Conservation (phyloP, 371 early-diverging fungal species). For the Mortierella sp. region DNA sequence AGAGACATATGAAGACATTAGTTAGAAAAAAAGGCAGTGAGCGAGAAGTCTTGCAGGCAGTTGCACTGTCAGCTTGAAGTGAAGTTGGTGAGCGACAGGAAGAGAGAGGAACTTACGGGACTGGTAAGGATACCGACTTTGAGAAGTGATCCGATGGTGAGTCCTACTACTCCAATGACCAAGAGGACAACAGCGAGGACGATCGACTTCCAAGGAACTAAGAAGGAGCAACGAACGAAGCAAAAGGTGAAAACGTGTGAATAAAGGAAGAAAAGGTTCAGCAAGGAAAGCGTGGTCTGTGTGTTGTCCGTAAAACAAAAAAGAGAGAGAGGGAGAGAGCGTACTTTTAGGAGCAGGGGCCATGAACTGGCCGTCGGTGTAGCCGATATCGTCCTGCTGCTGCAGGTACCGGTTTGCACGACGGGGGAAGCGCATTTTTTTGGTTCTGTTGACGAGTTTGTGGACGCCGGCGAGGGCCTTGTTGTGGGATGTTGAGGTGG, state of each 20-base stretch:
- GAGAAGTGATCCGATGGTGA: conserved; percentile 72
- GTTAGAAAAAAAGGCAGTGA: neutral
- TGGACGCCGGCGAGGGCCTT: conserved; percentile 40
- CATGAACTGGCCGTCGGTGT: conserved; percentile 67
- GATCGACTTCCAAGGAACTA: conserved; percentile 79
- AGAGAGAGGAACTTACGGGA: conserved; percentile 39
- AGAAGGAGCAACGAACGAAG: neutral
- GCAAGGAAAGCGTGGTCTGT: neutral
- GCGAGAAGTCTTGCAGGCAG: neutral
- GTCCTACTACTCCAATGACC: conserved; percentile 63
- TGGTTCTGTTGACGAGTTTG: conserved; percentile 54
- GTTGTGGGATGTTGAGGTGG: conserved; percentile 26
- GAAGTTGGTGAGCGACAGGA: neutral
- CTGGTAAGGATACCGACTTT: conserved; percentile 61
- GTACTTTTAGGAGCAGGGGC: conserved; percentile 38
- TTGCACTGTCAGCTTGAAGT: no score
- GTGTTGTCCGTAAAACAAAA: neutral
- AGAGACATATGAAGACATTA: neutral
- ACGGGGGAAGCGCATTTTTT: conserved; percentile 57
- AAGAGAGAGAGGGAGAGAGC: neutral
- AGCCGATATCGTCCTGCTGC: conserved; percentile 67
- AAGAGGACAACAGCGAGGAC: conserved; percentile 66
- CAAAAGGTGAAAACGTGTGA: neutral
- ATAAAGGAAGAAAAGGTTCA: neutral
- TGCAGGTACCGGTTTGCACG: conserved; percentile 60